Evolutionary conservation across 2,329 filamentous ascomycete genomes (phyloP), one percentile per base, ranked within the genome.

Genomic region (Verticillium zaregamsianum): DNA sequence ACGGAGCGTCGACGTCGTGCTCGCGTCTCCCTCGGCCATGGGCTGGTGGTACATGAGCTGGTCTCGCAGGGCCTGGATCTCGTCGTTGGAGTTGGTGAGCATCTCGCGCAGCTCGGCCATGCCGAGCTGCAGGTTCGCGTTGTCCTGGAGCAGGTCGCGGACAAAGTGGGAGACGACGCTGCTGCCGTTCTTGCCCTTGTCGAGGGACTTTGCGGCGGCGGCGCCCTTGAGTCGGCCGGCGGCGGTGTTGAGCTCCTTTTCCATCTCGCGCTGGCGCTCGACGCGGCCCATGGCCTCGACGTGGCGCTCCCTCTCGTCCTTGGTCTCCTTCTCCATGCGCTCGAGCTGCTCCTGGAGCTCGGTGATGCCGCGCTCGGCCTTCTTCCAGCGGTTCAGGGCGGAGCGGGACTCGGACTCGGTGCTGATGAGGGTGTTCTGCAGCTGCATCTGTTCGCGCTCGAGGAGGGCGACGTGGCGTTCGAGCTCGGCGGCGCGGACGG

Each of bases 151-250:
- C 61, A 99, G 91, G 73, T 98, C 95, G 67, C 93, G 92, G 61
- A 99, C 95, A 68, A 99, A 98, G 71, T 96, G 92, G 23, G 92
- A 93, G n/a, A 98, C 92, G 40, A 96, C 92, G 62, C 81, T 88
- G 64, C 82, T 86, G 11, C 85, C 82, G 61, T 79, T 80, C 66
- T 85, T 84, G 33, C 84, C 82, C 3, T 83, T 82, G 3, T 82
- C 82, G 49, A 90, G 77, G 3, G 87, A 86, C 66, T 87, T 89
- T 32, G 84, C 82, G 0, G 90, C 91, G 3, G 92, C 92, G 14
- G 91, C 90, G 11, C 90, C 90, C 75, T 94, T 95, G 59, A 96
- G 81, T 60, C 92, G 85, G 35, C 89, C 90, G 14, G 91, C 92
- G 2, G 92, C 91, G 28, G 87, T 88, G 68, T 90, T 88, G 54